Base-by-base conservation (phyloP, 164 flowering plant genomes). In the Cinnamomum chago region DNA sequence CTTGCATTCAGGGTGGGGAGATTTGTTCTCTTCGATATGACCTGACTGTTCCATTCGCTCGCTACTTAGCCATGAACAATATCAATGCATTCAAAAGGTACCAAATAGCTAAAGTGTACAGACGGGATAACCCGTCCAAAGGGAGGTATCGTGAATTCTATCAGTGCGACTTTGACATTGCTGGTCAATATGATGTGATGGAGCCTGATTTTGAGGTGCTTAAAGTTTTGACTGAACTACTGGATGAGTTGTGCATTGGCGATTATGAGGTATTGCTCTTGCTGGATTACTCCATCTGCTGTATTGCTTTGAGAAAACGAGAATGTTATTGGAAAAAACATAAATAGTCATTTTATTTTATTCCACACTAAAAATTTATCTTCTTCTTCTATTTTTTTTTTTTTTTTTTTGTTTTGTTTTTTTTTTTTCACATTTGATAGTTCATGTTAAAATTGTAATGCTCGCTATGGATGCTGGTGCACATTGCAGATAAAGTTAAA, bases 121-220 rank as follows among this genome's bases (percentile, higher is more conserved):
- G 97, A 72, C 87, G 99, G 83, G 99, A 95, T 78, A 95, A 93
- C 72, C 98, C 99, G 70, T 89, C 98, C 11, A 93, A 90, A 83
- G 99, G 99, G 73, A 82, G 99, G 79, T 93, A 81, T 69, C 93
- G 99, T 64, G 99, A 95, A 83, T 95, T 95, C 79, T 95, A 92
- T 85, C 99, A 95, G 79, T 93, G 98, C 83, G 99, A 95, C 76
- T 89, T 95, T 79, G 99, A 95, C 76, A 88, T 93, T 76, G 99
- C 98, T 77, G 99, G 99, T 70, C 91, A 90, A 68, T 85, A 73
- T 86, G 91, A 85, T 79, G 81, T 75, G 62, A 95, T 92, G 97
- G 88, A 86, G 65, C 91, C 94, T 50, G 98, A 95, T 72, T 92
- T 89, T 77, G 99, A 95, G 89, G 89, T 95, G 71, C 66, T 95